These are phyloP conservation scores for Aspergillus sp. DNA, from an alignment of 2,329 filamentous ascomycete species.

Conservation along the genomic window DNA sequence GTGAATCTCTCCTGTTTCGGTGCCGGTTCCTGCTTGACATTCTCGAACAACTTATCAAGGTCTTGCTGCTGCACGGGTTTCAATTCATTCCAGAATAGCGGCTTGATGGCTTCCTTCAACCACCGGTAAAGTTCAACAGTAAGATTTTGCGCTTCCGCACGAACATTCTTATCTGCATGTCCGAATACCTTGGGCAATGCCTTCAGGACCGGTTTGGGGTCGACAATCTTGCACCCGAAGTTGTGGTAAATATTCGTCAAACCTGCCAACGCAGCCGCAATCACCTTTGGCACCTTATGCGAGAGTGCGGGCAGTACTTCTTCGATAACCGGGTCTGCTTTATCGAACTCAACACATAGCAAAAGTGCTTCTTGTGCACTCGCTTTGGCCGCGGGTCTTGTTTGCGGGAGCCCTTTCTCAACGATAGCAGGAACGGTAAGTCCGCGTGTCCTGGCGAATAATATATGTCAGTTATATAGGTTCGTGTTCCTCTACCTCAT, in stretches of 20 bases:
- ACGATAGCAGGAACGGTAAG: conserved; percentile 69
- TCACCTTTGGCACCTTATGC: conserved; percentile 86
- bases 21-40: conserved; percentile 73
- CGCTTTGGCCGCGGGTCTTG: conserved; percentile 78
- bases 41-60: conserved; percentile 87
- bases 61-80: conserved; percentile 95
- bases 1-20: conserved; percentile 88
- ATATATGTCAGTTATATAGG: conserved; percentile 2
- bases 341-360: conserved; percentile 83
- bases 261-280: conserved; percentile 65
- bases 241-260: conserved; percentile 82
- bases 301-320: conserved; percentile 75
- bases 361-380: conserved; percentile 79
- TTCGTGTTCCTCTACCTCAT: neutral
- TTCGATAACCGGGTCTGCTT: conserved; percentile 75
- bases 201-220: conserved; percentile 88
- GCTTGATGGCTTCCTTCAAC: conserved; percentile 96
- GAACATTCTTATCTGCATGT: conserved; percentile 96
- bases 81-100: conserved; percentile 90
- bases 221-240: conserved; percentile 87
- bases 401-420: conserved; percentile 85
- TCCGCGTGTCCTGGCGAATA: conserved; percentile 55
- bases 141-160: conserved; percentile 83
- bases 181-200: conserved; percentile 81
- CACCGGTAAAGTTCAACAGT: conserved; percentile 94